A percentile compares a stretch with the other conserved stretches of the same genome.
phyloP scores from a whole-genome alignment of 208 protist genomes.

The Leishmania lainsoni region DNA sequence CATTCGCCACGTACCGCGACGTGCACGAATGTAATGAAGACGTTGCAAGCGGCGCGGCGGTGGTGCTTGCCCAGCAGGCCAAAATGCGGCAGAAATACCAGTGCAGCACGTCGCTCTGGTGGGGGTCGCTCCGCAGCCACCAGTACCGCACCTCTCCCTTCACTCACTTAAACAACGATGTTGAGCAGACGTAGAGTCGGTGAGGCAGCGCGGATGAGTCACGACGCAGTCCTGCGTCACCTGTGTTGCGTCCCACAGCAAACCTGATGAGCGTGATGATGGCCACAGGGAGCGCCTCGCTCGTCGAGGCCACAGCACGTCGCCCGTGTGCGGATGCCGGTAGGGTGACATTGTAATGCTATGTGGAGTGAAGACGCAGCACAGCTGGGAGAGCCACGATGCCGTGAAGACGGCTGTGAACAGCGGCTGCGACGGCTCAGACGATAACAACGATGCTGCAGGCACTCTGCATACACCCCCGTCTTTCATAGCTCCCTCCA shows the following conservation, averaged over 20 bases:
- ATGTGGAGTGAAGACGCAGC: constrained; percentile 11
- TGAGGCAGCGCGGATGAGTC: not conserved
- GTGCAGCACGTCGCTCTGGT: constrained; percentile 11
- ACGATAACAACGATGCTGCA: not conserved
- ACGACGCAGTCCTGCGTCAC: constrained; percentile 14
- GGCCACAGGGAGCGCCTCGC: constrained; percentile 6
- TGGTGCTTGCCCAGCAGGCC: constrained; percentile 2
- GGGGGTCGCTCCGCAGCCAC: constrained; percentile 19
- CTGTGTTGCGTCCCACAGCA: constrained; percentile 25
- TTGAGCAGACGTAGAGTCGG: not conserved
- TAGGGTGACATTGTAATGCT: not conserved
- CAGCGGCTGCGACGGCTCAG: not conserved
- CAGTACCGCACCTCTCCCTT: not conserved
- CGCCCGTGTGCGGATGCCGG: not conserved
- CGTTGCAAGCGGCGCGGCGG: not conserved
- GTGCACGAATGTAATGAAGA: not conserved
- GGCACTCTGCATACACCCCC: not conserved
- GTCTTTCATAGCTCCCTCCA: not conserved
- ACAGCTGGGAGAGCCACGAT: constrained; percentile 27
- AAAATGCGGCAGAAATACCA: not conserved
- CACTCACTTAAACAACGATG: not conserved
- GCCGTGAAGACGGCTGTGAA: constrained; percentile 14
- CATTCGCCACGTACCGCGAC: not conserved
- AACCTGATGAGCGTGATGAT: not conserved
- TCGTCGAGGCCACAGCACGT: not conserved